Conservation (phyloP, 352 stramenopile species). For the Pythium aquatile region DNA sequence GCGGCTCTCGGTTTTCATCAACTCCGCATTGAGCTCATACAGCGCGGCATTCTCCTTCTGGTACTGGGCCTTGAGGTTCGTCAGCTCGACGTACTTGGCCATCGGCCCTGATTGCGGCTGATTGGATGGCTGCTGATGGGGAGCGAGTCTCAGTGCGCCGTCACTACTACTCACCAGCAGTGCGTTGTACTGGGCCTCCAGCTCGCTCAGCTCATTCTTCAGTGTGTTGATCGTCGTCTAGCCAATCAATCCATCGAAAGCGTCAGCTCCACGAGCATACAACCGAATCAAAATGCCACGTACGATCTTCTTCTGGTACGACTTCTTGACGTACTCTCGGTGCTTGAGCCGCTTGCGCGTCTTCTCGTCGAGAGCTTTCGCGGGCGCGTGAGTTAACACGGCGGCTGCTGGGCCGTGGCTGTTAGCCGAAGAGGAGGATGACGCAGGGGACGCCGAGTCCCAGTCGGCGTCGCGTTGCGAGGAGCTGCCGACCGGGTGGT, state of each 20-base stretch:
- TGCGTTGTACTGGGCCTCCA: slow-evolving; percentile 46
- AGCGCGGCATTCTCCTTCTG: slow-evolving; percentile 57
- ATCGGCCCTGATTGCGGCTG: slow-evolving; percentile 23
- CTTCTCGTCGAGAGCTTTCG: slow-evolving; percentile 6
- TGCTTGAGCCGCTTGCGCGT: slow-evolving; percentile 54
- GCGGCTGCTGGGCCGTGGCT: no score
- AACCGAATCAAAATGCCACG: neutral
- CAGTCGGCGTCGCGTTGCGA: neutral
- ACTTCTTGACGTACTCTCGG: slow-evolving; percentile 67
- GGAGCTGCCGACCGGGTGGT: neutral
- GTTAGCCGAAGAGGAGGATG: neutral
- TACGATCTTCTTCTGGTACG: slow-evolving; percentile 76
- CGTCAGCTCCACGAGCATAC: neutral
- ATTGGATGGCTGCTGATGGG: neutral
- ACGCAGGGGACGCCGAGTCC: neutral
- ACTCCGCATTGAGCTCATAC: slow-evolving; percentile 44
- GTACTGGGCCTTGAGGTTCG: slow-evolving; percentile 43
- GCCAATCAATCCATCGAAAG: no score
- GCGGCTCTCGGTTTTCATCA: slow-evolving; percentile 52
- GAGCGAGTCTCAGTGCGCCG: neutral
- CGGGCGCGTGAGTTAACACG: no score
- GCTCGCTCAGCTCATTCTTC: slow-evolving; percentile 36
- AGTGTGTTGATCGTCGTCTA: slow-evolving; percentile 55
- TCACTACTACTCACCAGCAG: slow-evolving; percentile 27
- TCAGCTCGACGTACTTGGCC: slow-evolving; percentile 45